Base-by-base conservation (phyloP, 2,329 filamentous ascomycete species). In the Penicillium aurantiogriseum region DNA sequence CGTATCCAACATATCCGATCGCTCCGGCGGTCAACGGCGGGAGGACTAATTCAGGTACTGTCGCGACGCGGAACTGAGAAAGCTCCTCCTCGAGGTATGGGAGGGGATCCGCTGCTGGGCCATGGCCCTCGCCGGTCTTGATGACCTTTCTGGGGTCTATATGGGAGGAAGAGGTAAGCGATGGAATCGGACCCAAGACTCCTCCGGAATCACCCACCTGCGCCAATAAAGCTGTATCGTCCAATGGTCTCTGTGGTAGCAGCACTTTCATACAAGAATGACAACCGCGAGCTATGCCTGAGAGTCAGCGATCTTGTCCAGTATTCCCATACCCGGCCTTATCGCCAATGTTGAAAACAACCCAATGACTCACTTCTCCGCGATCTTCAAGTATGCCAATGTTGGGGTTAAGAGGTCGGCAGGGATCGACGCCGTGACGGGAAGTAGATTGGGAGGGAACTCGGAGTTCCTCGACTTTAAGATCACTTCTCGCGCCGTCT, bases 1-100 rank as follows among this genome's bases (percentile, higher is more conserved):
- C 94, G 72, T 99, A 99, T 52, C 92, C 92, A 6, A 97, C 91
- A 74, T 97, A 99, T 58, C 94, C 94, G 68, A 99, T 91, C 13
- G 92, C 94, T 49, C 94, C 94, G 40, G 92, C 94, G 0, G 90
- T 91, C 77, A 99, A 80, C 27, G 91, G 90, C 51, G 94, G 94
- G 38, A 99, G 82, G 67, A 84, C 85, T 69, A 97, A 79, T 1
- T 88, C 90, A 0, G 94, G 92, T 4, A 99, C 85, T 40, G 90
- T 85, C 35, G 92, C 89, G 62, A 97, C 90, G 27, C 90, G 85
- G 74, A 87, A 89, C 69, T 89, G 82, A 19, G 86, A 83, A 44
- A 99, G 83, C 77, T 97, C 92, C 62, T 84, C 80, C 77, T 96
- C 88, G 40, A 99, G 87, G 25, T 84, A 81, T 1, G 91, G 91